Base-by-base conservation (phyloP, 2,329 filamentous ascomycete species). In the Gyromitra esculenta region DNA sequence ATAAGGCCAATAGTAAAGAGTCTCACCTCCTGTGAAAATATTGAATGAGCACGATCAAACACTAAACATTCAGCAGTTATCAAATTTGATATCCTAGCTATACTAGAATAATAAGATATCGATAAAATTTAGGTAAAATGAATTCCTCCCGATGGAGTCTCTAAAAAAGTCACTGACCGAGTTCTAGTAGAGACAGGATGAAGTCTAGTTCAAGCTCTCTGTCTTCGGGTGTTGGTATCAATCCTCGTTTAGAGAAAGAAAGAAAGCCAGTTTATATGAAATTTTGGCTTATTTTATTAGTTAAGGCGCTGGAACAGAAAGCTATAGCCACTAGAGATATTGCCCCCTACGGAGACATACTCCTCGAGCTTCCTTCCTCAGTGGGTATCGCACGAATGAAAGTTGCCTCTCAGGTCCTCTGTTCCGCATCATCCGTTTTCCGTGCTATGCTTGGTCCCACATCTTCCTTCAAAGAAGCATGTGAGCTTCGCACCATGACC, bases 401-500 rank as follows among this genome's bases (percentile, higher is more conserved):
- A 31, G 64, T 75, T 7, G 52, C 75, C 7, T 77, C 75, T 2
- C 75, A 77, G 21, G 71, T 77, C 9, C 64, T 77, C 13, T 77
- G 75, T 21, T 18, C 60, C 43, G 45, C 60, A 41, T 77, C 75
- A 5, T 64, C 75, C 3, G 75, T 77, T 9, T 77, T 77, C 18
- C 71, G 71, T 18, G 71, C 65, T 7, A 77, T 77, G 71, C 65
- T 75, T n/a, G 59, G 75, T 18, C 71, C 71, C n/a, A 48, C 64
- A 1, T 77, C 75, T 7, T 39, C 48, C 18, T 77, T 77, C 52
- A 77, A 64, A 31, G 75, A 77, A 37, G 75, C 75, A 39, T 66
- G 52, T 13, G 75, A 77, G 43, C 65, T 77, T 18, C 75, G 75
- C 6, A 64, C 15, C 45, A 39, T n/a, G 37, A 13, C 39, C n/a